A percentile compares a stretch with the other conserved stretches of the same genome.
Evolutionary conservation across 257 asterid genomes (phyloP).

Genomic region (Hygrophila difformis): DNA sequence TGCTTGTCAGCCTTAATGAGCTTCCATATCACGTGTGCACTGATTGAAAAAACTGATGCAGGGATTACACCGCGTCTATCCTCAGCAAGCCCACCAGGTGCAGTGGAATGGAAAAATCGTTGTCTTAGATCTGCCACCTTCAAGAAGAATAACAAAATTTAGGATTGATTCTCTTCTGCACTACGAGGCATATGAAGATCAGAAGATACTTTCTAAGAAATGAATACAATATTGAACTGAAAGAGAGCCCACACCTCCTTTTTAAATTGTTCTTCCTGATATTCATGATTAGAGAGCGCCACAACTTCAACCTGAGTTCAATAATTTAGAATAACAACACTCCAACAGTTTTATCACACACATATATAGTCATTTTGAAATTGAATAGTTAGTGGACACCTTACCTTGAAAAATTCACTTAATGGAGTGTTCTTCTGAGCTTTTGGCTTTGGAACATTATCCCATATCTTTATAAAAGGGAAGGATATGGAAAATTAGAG

Average conservation of each 20-base stretch:
- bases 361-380: background rate
- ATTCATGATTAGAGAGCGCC: constrained; percentile 86
- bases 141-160: constrained; percentile 17
- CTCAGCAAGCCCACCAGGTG: constrained; percentile 99
- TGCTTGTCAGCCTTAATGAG: constrained; percentile 95
- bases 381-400: constrained; percentile 17
- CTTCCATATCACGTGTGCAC: constrained; percentile 92
- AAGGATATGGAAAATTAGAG: constrained; percentile 10
- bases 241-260: constrained; percentile 59
- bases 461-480: constrained; percentile 62
- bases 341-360: too few species aligned
- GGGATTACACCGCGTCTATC: constrained; percentile 99
- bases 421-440: constrained; percentile 82
- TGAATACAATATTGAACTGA: constrained; percentile 6
- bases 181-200: too few species aligned
- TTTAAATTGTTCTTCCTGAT: constrained; percentile 87
- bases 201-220: too few species aligned
- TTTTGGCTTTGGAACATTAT: constrained; percentile 88
- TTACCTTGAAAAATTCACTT: constrained; percentile 96
- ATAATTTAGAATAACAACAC: constrained; percentile 16
- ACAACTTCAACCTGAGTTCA: constrained; percentile 76
- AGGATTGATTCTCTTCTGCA: constrained; percentile 11
- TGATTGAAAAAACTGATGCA: constrained; percentile 92
- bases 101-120: constrained; percentile 83
- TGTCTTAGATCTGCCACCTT: constrained; percentile 88